phyloP scores from a whole-genome alignment of 805 yeast genomes.

The Scheffersomyces ergatensis region DNA sequence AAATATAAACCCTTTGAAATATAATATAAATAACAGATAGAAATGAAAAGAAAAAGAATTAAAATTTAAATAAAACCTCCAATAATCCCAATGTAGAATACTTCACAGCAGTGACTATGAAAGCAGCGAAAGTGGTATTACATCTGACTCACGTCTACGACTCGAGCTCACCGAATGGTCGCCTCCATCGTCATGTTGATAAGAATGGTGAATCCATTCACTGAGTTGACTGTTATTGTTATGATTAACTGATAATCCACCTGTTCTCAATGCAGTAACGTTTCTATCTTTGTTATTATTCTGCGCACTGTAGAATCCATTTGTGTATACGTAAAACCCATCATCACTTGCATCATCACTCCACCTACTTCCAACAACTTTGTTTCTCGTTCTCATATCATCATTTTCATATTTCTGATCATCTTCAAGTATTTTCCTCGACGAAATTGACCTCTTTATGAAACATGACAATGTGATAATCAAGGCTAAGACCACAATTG shows the following conservation, averaged over 20 bases:
- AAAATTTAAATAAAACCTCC: no score
- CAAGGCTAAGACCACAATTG: conserved; percentile 63
- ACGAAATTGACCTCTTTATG: conserved; percentile 63
- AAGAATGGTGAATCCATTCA: conserved; percentile 8
- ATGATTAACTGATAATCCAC: background rate
- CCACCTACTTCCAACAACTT: conserved; percentile 9
- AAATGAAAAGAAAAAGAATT: no score
- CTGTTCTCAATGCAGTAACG: background rate
- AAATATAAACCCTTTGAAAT: no score
- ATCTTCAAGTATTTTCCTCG: conserved; percentile 42
- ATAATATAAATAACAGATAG: no score
- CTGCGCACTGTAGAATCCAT: conserved; percentile 34
- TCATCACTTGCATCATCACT: conserved; percentile 39
- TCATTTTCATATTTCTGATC: conserved; percentile 26
- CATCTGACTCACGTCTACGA: background rate
- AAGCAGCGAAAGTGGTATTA: no score
- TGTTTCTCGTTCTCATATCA: conserved; percentile 29
- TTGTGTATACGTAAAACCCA: conserved; percentile 42
- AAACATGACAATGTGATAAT: conserved; percentile 68
- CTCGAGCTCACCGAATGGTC: conserved; percentile 9
- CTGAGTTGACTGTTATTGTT: conserved; percentile 2
- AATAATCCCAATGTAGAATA: no score
- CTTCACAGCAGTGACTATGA: no score
- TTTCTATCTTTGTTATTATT: conserved; percentile 9
- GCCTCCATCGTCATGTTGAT: conserved; percentile 10